phyloP scores from a whole-genome alignment of 2,329 filamentous ascomycete species.

The Elsinoe fawcettii region DNA sequence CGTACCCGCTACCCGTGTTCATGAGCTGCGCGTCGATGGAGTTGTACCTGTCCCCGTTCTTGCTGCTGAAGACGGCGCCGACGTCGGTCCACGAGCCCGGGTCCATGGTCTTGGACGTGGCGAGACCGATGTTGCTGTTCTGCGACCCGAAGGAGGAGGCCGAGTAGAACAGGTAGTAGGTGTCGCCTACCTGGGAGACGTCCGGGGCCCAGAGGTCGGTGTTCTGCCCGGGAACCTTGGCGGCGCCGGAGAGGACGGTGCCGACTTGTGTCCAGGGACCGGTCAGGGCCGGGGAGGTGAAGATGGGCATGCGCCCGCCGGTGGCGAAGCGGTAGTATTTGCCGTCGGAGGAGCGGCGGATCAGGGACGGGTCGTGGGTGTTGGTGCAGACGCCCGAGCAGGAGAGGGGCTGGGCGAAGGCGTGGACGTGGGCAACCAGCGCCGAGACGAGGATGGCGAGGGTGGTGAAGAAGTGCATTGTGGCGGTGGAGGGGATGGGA shows the following conservation, averaged over 20 bases:
- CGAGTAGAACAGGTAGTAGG: constrained; percentile 60
- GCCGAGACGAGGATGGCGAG: constrained; percentile 17
- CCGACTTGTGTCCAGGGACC: constrained; percentile 47
- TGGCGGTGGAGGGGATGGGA: neutral
- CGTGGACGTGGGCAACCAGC: constrained; percentile 21
- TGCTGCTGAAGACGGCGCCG: constrained; percentile 46
- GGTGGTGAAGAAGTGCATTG: constrained; percentile 8
- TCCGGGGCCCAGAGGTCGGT: constrained; percentile 56
- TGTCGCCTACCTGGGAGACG: constrained; percentile 47
- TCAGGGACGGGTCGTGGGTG: constrained; percentile 43
- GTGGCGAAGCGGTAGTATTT: constrained; percentile 49
- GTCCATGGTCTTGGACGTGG: constrained; percentile 43
- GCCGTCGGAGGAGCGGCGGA: constrained; percentile 40
- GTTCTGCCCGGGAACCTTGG: constrained; percentile 35
- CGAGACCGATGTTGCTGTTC: constrained; percentile 54
- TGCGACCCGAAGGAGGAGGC: constrained; percentile 57
- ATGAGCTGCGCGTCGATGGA: constrained; percentile 48
- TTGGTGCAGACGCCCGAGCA: constrained; percentile 38
- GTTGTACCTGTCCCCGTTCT: constrained; percentile 36
- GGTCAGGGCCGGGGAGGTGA: constrained; percentile 39
- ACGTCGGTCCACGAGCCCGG: constrained; percentile 53
- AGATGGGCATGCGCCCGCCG: constrained; percentile 42
- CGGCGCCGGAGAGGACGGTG: constrained; percentile 39
- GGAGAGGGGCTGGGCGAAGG: constrained; percentile 34
- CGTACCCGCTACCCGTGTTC: constrained; percentile 37